phyloP scores from a whole-genome alignment of 352 stramenopile genomes.

The Phytophthora nicotianae region DNA sequence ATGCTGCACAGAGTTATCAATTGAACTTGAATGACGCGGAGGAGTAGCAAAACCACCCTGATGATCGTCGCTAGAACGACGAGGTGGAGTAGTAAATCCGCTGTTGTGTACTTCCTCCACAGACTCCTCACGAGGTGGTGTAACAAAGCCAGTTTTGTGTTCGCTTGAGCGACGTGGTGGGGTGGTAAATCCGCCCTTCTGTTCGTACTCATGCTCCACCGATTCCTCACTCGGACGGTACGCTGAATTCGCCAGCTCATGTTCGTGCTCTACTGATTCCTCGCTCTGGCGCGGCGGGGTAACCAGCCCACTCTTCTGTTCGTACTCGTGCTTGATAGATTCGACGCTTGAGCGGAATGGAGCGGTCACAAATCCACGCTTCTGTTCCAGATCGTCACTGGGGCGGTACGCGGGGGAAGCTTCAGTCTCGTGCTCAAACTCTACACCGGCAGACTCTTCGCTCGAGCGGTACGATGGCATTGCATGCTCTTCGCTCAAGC shows the following conservation, averaged over 20 bases:
- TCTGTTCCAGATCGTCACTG: constrained; percentile 2
- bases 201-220: constrained; percentile 1
- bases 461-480: constrained; percentile 14
- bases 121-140: constrained; percentile 1
- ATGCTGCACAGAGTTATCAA: constrained; percentile 14
- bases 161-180: constrained; percentile 1
- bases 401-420: background rate
- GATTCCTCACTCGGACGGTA: constrained; percentile 2
- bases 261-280: background rate
- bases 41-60: background rate
- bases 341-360: constrained; percentile 13
- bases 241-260: background rate
- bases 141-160: background rate
- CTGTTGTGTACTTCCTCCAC: constrained; percentile 1
- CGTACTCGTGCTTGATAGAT: constrained; percentile 7
- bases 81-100: background rate
- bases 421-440: constrained; percentile 2
- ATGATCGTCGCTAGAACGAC: constrained; percentile 10
- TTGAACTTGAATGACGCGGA: constrained; percentile 9
- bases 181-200: constrained; percentile 4
- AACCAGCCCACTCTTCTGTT: constrained; percentile 1
- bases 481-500: constrained; percentile 31
- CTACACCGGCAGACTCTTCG: constrained; percentile 21
- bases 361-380: constrained; percentile 6
- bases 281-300: background rate